Base-by-base conservation (phyloP, 768 basidiomycete genomes). In the Mycena polygramma region DNA sequence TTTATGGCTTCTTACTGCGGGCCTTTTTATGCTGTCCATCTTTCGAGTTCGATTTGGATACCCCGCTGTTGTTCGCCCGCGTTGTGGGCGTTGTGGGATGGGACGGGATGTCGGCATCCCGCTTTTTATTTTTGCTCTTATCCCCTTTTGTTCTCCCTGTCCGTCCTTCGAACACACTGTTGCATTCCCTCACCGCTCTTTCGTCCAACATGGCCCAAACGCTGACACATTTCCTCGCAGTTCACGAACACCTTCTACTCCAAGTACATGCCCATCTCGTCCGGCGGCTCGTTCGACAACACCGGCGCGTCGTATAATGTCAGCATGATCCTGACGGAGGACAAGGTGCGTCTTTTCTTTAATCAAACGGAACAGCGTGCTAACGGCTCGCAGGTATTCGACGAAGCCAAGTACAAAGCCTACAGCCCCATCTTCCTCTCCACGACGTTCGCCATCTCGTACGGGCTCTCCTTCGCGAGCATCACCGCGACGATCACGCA, bases 401-500 rank as follows among this genome's bases (percentile, higher is more conserved):
- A 92, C 79, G 71, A 85, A 48, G 82, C 81, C 39, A 86, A 82
- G 2, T 92, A 92, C 77, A 63, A 85, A 35, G 77, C 79, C 0
- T 92, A 91, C 79, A 88, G 86, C 66, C 91, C 91, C 0, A 70
- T 94, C 63, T 91, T 86, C 79, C 80, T 93, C 53, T 88, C 90
- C 74, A 88, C 89, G 35, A 91, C 92, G 0, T 95, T 95, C 75
- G 91, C 94, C 15, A 80, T 95, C 43, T 85, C 90, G 11, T 96
- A 95, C 41, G 72, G 91, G 30, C 83, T 95, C 11, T 92, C 91
- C 20, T 96, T 96, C 71, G 94, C 94, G 2, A 86, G 89, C 30
- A 91, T 95, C 78, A 92, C 94, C 0, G 87, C 94, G 2, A 92
- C 92, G 5, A 78, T 94, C 71, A 88, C 85, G 26, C 95, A 96